Evolutionary conservation across 495 filamentous ascomycete genomes (phyloP), one percentile per base, ranked within the genome.

Genomic region (Lasiosphaeris hirsuta): DNA sequence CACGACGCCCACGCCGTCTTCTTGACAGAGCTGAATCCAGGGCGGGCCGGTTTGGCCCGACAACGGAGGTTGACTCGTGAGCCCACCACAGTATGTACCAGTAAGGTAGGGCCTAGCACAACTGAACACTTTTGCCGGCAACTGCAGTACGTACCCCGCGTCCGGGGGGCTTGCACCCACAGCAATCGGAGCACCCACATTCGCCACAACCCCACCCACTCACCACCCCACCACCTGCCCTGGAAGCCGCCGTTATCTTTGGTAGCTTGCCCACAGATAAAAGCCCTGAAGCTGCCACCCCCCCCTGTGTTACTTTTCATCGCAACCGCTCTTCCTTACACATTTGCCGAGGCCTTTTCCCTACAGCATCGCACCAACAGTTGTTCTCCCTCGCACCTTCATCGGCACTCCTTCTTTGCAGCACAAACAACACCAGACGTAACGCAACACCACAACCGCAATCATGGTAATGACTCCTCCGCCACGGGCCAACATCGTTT

Each of bases 281-380:
- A 49, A 19, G 17, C 41, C 51, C 40, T 11, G 19, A 10, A n/a
- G 23, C 45, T 23, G 18, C 40, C 38, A 17, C 17, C 34, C 33
- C 45, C 45, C 51, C 51, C 44, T 54, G 45, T 30, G 51, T 48
- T 33, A 48, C 50, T 49, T 54, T 19, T 10, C 34, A 15, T 42
- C 40, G 23, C 5, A 30, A 30, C 23, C 23, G 23, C 23, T 30
- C 51, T 50, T 48, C 14, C 33, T 54, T 39, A 54, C 41, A 48
- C 43, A 14, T 18, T 45, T 23, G 10, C 43, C 5, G 42, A 23
- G 30, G 17, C 43, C 43, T 30, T 23, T 45, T 15, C 30, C 43
- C 43, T 23, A 17, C 5, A 10, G 17, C 43, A 23, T 45, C 43
- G 30, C 43, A 45, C 18, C 43, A 17, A 15, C 43, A 45, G 13